A percentile compares a stretch with the other conserved stretches of the same genome.
Evolutionary conservation across 2,329 filamentous ascomycete genomes (phyloP).

Genomic region (Cordyceps cicadae): DNA sequence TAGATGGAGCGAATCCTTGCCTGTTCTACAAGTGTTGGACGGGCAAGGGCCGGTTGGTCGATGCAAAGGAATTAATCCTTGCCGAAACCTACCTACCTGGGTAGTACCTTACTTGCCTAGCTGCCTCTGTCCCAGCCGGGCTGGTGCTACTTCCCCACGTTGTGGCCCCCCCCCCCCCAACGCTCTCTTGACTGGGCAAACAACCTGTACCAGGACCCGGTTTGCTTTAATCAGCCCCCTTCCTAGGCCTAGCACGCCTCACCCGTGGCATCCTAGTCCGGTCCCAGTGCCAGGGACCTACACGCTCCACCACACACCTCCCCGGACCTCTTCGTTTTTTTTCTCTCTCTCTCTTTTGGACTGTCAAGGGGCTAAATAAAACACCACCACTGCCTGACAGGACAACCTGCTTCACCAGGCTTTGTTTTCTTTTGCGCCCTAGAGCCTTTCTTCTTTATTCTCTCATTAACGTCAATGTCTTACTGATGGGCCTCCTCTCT

Average conservation of each 20-base stretch:
- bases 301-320: conserved; percentile 28
- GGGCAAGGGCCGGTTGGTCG: no score
- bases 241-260: conserved; percentile 40
- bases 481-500: conserved; percentile 53
- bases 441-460: conserved; percentile 12
- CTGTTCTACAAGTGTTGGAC: no score
- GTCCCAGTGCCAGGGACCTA: conserved; percentile 26
- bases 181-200: conserved; percentile 13
- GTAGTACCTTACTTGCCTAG: background rate
- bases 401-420: conserved; percentile 16
- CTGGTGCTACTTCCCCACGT: conserved; percentile 14
- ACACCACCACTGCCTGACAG: conserved; percentile 35
- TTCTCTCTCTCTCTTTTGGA: conserved; percentile 19
- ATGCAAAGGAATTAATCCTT: background rate
- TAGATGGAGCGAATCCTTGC: background rate
- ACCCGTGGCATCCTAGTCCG: conserved; percentile 42
- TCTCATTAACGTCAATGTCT: conserved; percentile 23
- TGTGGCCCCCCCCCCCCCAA: conserved; percentile 12
- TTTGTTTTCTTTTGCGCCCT: conserved; percentile 29
- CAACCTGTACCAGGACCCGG: conserved; percentile 12
- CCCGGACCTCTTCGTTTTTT: conserved; percentile 28
- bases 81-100: background rate
- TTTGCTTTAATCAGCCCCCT: conserved; percentile 30
- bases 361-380: conserved; percentile 41
- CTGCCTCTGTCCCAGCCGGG: background rate